phyloP scores from a whole-genome alignment of 352 stramenopile genomes.

The Phytophthora capsici region DNA sequence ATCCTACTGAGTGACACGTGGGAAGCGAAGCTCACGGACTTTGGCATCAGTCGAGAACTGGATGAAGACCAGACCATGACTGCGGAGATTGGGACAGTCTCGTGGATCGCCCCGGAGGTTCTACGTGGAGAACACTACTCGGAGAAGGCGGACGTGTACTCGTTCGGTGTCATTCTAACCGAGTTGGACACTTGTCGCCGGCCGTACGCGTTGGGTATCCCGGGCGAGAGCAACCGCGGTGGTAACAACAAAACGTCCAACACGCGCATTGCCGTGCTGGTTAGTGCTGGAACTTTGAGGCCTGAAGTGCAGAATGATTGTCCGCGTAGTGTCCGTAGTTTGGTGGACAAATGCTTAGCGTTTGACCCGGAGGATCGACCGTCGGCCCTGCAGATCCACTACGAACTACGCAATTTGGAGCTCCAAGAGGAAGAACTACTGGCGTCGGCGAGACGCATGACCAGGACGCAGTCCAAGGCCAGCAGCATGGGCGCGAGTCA shows the following conservation, averaged over 20 bases:
- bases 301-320: conserved; percentile 59
- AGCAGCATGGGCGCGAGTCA: conserved; percentile 18
- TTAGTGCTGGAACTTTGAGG: conserved; percentile 53
- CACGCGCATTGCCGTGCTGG: conserved; percentile 60
- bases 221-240: conserved; percentile 31
- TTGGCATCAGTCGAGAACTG: conserved; percentile 54
- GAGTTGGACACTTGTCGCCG: conserved; percentile 57
- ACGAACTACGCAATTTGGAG: conserved; percentile 58
- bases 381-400: conserved; percentile 73
- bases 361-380: conserved; percentile 61
- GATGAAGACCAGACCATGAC: conserved; percentile 48
- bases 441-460: conserved; percentile 34
- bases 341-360: conserved; percentile 62
- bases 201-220: conserved; percentile 32
- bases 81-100: conserved; percentile 61
- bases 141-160: conserved; percentile 80
- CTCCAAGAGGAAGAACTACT: conserved; percentile 29
- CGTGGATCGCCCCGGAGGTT: conserved; percentile 78
- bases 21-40: conserved; percentile 63
- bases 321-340: conserved; percentile 45
- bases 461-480: conserved; percentile 26
- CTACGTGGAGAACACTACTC: conserved; percentile 65
- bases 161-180: conserved; percentile 65
- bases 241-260: conserved; percentile 43
- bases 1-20: conserved; percentile 52